Evolutionary conservation across 768 basidiomycete species (phyloP).

Genomic region (Tulasnella sp.): DNA sequence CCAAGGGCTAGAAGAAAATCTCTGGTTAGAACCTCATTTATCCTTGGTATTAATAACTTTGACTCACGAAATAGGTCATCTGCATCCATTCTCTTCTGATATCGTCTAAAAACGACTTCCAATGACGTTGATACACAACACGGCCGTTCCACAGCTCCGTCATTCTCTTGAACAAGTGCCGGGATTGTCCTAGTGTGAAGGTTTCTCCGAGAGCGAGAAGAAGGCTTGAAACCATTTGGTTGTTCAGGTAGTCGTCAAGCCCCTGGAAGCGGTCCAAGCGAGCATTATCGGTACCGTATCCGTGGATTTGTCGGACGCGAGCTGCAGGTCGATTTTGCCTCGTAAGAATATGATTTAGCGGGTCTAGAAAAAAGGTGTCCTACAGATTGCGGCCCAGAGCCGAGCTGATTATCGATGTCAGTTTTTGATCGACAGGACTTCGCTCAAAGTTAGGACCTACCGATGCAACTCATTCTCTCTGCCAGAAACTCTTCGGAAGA

Average conservation of each 20-base stretch:
- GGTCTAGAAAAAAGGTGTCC: not conserved
- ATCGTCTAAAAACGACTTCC: slow-evolving; percentile 17
- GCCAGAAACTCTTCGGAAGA: not conserved
- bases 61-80: not conserved
- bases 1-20: not conserved
- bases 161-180: not conserved
- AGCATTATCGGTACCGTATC: not conserved
- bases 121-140: slow-evolving; percentile 21
- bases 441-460: not conserved
- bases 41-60: not conserved
- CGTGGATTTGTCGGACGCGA: slow-evolving; percentile 8
- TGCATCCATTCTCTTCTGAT: slow-evolving; percentile 13
- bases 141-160: slow-evolving; percentile 9
- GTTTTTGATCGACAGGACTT: not conserved
- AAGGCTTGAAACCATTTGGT: not conserved
- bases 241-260: not conserved
- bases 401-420: not conserved
- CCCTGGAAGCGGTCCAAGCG: slow-evolving; percentile 12
- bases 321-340: not conserved
- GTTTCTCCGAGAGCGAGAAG: not conserved
- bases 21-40: not conserved
- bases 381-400: not conserved
- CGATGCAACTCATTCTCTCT: not conserved
- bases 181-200: not conserved
- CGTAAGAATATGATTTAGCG: not conserved